These are phyloP conservation scores for Neurospora sp. DNA, from an alignment of 495 filamentous ascomycete species.

Conservation along the genomic window DNA sequence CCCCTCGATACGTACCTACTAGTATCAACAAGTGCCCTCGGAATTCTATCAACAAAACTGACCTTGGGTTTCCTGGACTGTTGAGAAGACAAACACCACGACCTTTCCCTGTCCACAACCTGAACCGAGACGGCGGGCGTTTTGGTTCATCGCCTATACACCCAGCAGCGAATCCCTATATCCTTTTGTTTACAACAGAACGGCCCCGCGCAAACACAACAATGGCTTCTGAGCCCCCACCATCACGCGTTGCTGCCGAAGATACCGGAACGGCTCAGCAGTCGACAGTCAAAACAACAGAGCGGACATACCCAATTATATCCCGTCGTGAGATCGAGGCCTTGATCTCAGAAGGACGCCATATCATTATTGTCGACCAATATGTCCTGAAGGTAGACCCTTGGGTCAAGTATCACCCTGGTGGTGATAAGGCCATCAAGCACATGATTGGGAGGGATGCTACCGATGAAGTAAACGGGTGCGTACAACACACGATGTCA, in stretches of 20 bases:
- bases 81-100: neutral
- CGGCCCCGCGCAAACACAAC: neutral
- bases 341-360: conserved; percentile 76
- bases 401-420: conserved; percentile 84
- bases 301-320: conserved; percentile 32
- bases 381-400: conserved; percentile 79
- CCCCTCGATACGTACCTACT: neutral
- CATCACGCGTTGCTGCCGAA: neutral
- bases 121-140: neutral
- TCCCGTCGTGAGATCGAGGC: conserved; percentile 73
- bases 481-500: conserved; percentile 29
- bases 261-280: neutral
- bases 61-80: neutral
- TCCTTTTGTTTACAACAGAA: neutral
- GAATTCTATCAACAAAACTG: neutral
- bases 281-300: conserved; percentile 20
- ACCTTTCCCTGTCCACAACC: neutral
- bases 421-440: conserved; percentile 81
- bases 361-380: conserved; percentile 69
- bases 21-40: neutral
- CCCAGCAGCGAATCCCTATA: neutral
- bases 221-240: neutral
- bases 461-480: conserved; percentile 91
- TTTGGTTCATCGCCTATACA: neutral
- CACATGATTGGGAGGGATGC: conserved; percentile 97